Evolutionary conservation across 768 basidiomycete genomes (phyloP).

Genomic region (Boletellus emodensis): DNA sequence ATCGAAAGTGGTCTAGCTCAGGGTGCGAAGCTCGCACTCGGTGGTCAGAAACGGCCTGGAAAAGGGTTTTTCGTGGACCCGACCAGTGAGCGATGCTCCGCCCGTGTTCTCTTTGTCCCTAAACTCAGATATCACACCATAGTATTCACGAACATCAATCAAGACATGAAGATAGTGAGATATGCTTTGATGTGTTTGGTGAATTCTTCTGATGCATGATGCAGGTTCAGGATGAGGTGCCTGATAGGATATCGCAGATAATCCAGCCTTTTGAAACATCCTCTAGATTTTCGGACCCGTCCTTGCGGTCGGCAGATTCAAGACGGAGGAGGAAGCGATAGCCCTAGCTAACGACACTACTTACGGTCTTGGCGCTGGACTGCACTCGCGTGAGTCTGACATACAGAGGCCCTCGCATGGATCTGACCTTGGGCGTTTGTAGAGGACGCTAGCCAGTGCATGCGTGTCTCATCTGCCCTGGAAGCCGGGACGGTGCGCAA

Average conservation of each 20-base stretch:
- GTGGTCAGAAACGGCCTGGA: slow-evolving; percentile 71
- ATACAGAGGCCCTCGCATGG: neutral
- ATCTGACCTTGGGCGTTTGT: slow-evolving; percentile 20
- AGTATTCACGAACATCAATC: slow-evolving; percentile 81
- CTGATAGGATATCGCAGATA: slow-evolving; percentile 4
- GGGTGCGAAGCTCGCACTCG: slow-evolving; percentile 74
- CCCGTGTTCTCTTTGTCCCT: slow-evolving; percentile 2
- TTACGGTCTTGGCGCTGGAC: slow-evolving; percentile 89
- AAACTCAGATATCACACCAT: slow-evolving; percentile 4
- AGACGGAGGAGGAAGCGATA: slow-evolving; percentile 84
- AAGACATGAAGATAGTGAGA: slow-evolving; percentile 83
- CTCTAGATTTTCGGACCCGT: slow-evolving; percentile 92
- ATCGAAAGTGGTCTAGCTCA: slow-evolving; percentile 82
- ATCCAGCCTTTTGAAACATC: slow-evolving; percentile 9
- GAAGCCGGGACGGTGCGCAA: slow-evolving; percentile 81
- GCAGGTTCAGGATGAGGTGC: slow-evolving; percentile 33
- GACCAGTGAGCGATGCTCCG: slow-evolving; percentile 55
- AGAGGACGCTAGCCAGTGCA: slow-evolving; percentile 83
- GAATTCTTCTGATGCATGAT: slow-evolving; percentile 21
- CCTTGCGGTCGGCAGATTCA: slow-evolving; percentile 76
- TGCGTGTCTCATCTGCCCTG: slow-evolving; percentile 80
- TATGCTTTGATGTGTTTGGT: neutral
- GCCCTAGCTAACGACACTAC: slow-evolving; percentile 79
- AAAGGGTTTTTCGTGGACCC: slow-evolving; percentile 91
- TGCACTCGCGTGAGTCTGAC: slow-evolving; percentile 72